Evolutionary conservation across 306 rosid genomes (phyloP).

Genomic region (barrel medic (Medicago truncatula)): MtrunA17r5.0-ANR NC_053042.1:55421501-55422000

Average conservation of each 20-base stretch:
- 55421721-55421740: conserved; percentile 1
- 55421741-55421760: conserved; percentile 8
- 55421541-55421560: background rate
- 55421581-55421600: conserved; percentile 21
- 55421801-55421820: background rate
- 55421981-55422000: conserved; percentile 32
- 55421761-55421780: conserved; percentile 24
- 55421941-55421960: conserved; percentile 24
- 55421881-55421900: background rate
- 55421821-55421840: background rate
- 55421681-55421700: background rate
- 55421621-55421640: background rate
- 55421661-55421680: background rate
- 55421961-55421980: conserved; percentile 32
- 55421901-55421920: conserved; percentile 1
- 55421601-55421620: conserved; percentile 12
- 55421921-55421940: conserved; percentile 7
- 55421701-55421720: conserved; percentile 2
- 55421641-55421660: background rate
- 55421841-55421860: no score
- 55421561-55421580: background rate
- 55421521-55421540: background rate
- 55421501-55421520: conserved; percentile 5
- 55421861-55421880: no score
- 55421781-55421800: conserved; percentile 12